phyloP scores from a whole-genome alignment of 1,139 yeast genomes.

The Saccharomyces pastorianus region DNA sequence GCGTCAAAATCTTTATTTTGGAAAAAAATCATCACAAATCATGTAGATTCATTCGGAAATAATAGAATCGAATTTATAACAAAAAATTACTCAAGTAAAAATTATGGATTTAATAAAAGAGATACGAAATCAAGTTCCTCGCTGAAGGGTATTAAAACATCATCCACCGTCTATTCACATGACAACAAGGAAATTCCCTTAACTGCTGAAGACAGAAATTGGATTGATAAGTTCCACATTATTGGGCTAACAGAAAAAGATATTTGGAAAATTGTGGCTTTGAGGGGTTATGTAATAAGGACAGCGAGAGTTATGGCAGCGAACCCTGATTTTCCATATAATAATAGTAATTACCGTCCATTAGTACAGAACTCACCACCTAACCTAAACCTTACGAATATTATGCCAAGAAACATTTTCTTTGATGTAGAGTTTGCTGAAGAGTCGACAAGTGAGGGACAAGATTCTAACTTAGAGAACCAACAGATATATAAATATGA shows the following conservation, averaged over 20 bases:
- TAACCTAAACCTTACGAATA: slow-evolving; percentile 25
- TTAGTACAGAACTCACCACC: not conserved
- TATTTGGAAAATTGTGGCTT: slow-evolving; percentile 70
- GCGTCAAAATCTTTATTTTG: slow-evolving; percentile 70
- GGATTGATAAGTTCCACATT: slow-evolving; percentile 61
- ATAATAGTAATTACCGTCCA: slow-evolving; percentile 7
- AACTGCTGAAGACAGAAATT: slow-evolving; percentile 57
- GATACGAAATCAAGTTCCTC: slow-evolving; percentile 17
- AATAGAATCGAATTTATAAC: slow-evolving; percentile 35
- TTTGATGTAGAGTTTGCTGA: slow-evolving; percentile 41
- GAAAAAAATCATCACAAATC: slow-evolving; percentile 43
- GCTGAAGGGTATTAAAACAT: not conserved
- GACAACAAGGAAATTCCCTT: slow-evolving; percentile 36
- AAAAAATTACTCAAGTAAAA: slow-evolving; percentile 26
- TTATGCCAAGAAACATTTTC: slow-evolving; percentile 58
- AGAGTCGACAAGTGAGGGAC: slow-evolving; percentile 1
- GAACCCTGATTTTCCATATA: slow-evolving; percentile 10
- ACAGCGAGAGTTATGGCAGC: slow-evolving; percentile 36
- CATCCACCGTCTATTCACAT: slow-evolving; percentile 28
- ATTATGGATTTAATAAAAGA: slow-evolving; percentile 25
- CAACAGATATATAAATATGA: slow-evolving; percentile 2
- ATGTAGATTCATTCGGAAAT: slow-evolving; percentile 39
- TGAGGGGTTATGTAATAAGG: slow-evolving; percentile 60
- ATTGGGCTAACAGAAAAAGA: slow-evolving; percentile 67
- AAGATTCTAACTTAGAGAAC: not conserved